Evolutionary conservation across 345 rosid species (phyloP), one percentile per base, ranked within the genome.

Genomic region (Camelina sativa): DNA sequence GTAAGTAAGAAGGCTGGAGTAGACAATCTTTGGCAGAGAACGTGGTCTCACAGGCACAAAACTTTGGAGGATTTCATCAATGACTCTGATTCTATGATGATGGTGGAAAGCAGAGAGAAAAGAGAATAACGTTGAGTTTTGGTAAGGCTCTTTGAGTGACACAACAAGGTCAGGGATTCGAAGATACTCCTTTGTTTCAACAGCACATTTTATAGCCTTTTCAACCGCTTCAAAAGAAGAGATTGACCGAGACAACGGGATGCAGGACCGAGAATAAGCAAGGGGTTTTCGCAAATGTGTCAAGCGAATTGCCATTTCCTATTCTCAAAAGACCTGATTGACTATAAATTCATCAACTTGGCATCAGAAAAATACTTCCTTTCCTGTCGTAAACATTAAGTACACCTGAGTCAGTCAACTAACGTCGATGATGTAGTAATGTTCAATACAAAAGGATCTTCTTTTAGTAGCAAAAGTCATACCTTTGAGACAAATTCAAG

Each of bases 61-160:
- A 50, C 92, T 83, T 50, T 83, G 92, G 35, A 93, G 79, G 54
- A 91, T 86, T 32, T 80, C 96, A 62, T 88, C 91, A n/a, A 89
- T 71, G 37, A 86, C 51, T 61, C 76, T 76, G 53, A 76, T 85
- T 76, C 86, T 75, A n/a, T 25, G 78, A 43, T 67, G 75, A n/a
- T 48, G 70, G 6, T 88, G 80, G 52, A 83, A 77, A 20, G 69
- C 73, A 46, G 96, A 84, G 22, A 93, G 85, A 75, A 89, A 93
- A 6, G 88, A 86, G 73, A 93, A 91, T 13, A 89, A 80, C 73
- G 81, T 88, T 6, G 84, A 80, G 76, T 80, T 82, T 25, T 44
- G 82, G 66, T 79, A 70, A 23, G 85, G 64, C 7, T 80, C 76
- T 35, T 74, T 57, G 5, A 65, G 79, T 3, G 88, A 86, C 23